phyloP scores from a whole-genome alignment of 805 yeast genomes.

The Hemisphaericaspora nanyangensis region DNA sequence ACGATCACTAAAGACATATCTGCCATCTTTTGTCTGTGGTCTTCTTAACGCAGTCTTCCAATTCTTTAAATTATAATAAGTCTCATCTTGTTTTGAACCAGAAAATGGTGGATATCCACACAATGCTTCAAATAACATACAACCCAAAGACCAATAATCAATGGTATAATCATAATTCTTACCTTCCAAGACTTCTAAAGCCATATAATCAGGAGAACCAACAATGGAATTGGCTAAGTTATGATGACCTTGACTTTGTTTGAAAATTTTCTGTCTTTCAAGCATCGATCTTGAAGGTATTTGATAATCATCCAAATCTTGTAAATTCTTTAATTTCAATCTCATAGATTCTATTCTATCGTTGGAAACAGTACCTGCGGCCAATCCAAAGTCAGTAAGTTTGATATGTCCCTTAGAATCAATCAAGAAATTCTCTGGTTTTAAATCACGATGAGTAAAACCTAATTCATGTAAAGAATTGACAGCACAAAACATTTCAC shows the following conservation, averaged over 20 bases:
- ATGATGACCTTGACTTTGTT: slow-evolving; percentile 74
- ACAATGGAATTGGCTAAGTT: slow-evolving; percentile 93
- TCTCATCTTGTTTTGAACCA: slow-evolving; percentile 90
- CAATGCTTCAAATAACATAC: slow-evolving; percentile 92
- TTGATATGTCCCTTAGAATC: slow-evolving; percentile 90
- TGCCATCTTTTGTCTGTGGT: slow-evolving; percentile 88
- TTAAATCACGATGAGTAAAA: slow-evolving; percentile 93
- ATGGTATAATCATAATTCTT: slow-evolving; percentile 91
- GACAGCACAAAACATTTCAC: slow-evolving; percentile 95
- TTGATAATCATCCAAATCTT: slow-evolving; percentile 62
- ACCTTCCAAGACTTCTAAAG: slow-evolving; percentile 93
- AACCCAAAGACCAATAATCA: slow-evolving; percentile 98
- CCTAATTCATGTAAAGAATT: slow-evolving; percentile 93
- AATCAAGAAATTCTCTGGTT: slow-evolving; percentile 90
- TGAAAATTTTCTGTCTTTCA: slow-evolving; percentile 85
- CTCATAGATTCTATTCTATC: slow-evolving; percentile 94
- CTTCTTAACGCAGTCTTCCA: slow-evolving; percentile 88
- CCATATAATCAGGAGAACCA: slow-evolving; percentile 99
- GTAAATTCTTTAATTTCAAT: slow-evolving; percentile 59
- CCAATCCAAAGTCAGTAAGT: slow-evolving; percentile 93
- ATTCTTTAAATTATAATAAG: slow-evolving; percentile 86
- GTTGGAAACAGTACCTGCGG: slow-evolving; percentile 91
- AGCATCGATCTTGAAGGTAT: slow-evolving; percentile 66
- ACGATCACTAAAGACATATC: slow-evolving; percentile 90
- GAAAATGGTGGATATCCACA: slow-evolving; percentile 98